Evolutionary conservation across 1,284 basidiomycete species (phyloP), one percentile per base, ranked within the genome.

Genomic region (Golubevia sp.): DNA sequence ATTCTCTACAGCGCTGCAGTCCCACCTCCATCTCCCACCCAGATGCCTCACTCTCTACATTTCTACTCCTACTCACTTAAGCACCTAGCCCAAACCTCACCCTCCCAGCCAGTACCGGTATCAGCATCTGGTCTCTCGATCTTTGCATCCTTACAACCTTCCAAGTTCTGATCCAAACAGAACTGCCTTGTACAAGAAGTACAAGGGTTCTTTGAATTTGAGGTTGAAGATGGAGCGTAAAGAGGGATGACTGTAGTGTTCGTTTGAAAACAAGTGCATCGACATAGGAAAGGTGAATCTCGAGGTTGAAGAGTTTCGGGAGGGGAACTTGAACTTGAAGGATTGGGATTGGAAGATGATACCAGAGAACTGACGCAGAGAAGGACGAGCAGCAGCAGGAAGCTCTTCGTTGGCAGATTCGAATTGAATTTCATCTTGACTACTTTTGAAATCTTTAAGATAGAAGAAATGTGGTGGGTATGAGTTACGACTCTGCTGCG

Each of bases 181-280:
- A 83, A 82, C 59, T 82, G 71, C 3, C 74, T 69, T 18, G 80
- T 80, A 61, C 80, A 83, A 1, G 74, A 71, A n/a, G 52, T 55
- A 65, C 80, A 83, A 20, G 78, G 71, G 24, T 79, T 74, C 20
- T 64, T 24, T n/a, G n/a, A n/a, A n/a, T n/a, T n/a, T n/a, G 0
- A 68, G 61, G 26, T 73, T 68, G 8, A 48, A 44, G 4, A 27
- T 23, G 79, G 67, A 4, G 67, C 58, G 49, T 72, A 77, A 24
- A 83, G 68, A 0, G 80, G 80, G 0, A 83, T 70, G 26, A 83
- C 66, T 0, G 80, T 83, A 2, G 77, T 76, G 58, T 83, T 83
- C 55, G 79, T 82, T 27, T 67, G 64, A 65, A 80, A 83, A 56
- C 80, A 83, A n/a, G 79, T 83, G 66, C 80, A 83, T 53, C 78